These are phyloP conservation scores for Tylopilus sp. DNA, from an alignment of 1,284 basidiomycete species.

Conservation along the genomic window DNA sequence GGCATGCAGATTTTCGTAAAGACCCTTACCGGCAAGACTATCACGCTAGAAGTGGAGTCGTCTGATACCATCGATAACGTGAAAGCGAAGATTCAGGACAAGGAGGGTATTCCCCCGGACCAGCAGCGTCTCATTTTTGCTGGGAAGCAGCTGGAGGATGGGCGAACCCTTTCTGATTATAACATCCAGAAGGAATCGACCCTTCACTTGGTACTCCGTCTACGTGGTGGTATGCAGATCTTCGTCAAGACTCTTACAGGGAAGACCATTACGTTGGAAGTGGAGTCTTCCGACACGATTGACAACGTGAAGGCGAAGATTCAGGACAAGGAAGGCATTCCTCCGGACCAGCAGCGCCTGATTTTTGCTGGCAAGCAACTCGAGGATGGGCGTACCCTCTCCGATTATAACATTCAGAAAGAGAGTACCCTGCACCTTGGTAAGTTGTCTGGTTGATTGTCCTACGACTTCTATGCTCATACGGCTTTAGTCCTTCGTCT, in stretches of 20 bases:
- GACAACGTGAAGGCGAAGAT: conserved; percentile 72
- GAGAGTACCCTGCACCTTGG: conserved; percentile 60
- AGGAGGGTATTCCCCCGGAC: conserved; percentile 81
- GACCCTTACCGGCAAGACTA: conserved; percentile 78
- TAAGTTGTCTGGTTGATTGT: conserved; percentile 31
- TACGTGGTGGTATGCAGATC: conserved; percentile 58
- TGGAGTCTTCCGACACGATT: conserved; percentile 71
- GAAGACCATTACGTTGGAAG: conserved; percentile 77
- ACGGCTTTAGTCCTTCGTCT: conserved; percentile 60
- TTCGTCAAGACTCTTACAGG: conserved; percentile 71
- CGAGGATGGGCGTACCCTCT: conserved; percentile 62
- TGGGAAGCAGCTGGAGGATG: conserved; percentile 76
- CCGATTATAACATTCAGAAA: conserved; percentile 69
- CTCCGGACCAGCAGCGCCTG: conserved; percentile 68
- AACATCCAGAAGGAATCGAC: conserved; percentile 74
- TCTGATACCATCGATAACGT: conserved; percentile 88
- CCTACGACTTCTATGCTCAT: neutral
- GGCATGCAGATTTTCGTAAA: conserved; percentile 77
- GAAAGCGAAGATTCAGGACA: conserved; percentile 81
- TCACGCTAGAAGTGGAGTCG: conserved; percentile 84
- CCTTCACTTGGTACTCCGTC: conserved; percentile 51
- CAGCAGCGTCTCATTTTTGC: conserved; percentile 82
- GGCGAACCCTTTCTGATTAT: conserved; percentile 72
- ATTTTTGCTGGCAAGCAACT: conserved; percentile 78
- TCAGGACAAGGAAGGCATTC: conserved; percentile 73